These are phyloP conservation scores for Microstroma glucosiphilum DNA, from an alignment of 1,284 basidiomycete genomes.

Conservation along the genomic window DNA sequence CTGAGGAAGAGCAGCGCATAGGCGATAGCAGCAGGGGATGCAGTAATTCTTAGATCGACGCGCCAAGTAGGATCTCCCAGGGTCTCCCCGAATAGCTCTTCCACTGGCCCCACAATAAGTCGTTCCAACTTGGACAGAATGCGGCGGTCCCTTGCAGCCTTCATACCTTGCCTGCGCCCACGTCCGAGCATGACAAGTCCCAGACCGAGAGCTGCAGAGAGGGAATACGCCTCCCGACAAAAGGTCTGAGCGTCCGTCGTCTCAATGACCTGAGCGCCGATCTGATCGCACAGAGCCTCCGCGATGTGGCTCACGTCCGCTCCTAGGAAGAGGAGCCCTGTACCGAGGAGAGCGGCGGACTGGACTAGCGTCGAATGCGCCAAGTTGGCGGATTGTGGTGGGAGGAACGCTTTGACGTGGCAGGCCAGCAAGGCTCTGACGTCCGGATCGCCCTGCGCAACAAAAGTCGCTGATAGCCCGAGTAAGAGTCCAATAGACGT, in stretches of 20 bases:
- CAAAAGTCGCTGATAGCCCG: slow-evolving; percentile 80
- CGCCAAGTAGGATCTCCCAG: slow-evolving; percentile 1
- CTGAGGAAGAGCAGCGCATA: slow-evolving; percentile 86
- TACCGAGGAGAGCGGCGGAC: slow-evolving; percentile 76
- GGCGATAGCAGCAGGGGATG: slow-evolving; percentile 77
- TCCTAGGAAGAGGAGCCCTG: slow-evolving; percentile 84
- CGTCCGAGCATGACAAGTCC: slow-evolving; percentile 93
- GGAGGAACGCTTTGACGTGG: slow-evolving; percentile 84
- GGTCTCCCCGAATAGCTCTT: neutral
- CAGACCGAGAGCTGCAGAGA: slow-evolving; percentile 79
- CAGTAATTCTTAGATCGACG: slow-evolving; percentile 47
- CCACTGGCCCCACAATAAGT: slow-evolving; percentile 16
- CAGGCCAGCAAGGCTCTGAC: slow-evolving; percentile 86
- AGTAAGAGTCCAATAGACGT: slow-evolving; percentile 89
- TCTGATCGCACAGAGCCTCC: slow-evolving; percentile 78
- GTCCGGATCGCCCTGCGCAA: slow-evolving; percentile 78
- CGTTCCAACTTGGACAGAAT: slow-evolving; percentile 31
- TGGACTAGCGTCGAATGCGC: slow-evolving; percentile 86
- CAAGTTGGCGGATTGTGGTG: slow-evolving; percentile 75
- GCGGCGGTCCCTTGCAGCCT: slow-evolving; percentile 28
- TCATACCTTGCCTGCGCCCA: slow-evolving; percentile 34
- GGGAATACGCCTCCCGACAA: slow-evolving; percentile 77
- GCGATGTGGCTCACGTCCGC: slow-evolving; percentile 83
- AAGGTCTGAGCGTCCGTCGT: slow-evolving; percentile 60
- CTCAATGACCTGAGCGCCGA: slow-evolving; percentile 68